phyloP scores from a whole-genome alignment of 2,329 filamentous ascomycete species.

The Microdochium trichocladiopsis region DNA sequence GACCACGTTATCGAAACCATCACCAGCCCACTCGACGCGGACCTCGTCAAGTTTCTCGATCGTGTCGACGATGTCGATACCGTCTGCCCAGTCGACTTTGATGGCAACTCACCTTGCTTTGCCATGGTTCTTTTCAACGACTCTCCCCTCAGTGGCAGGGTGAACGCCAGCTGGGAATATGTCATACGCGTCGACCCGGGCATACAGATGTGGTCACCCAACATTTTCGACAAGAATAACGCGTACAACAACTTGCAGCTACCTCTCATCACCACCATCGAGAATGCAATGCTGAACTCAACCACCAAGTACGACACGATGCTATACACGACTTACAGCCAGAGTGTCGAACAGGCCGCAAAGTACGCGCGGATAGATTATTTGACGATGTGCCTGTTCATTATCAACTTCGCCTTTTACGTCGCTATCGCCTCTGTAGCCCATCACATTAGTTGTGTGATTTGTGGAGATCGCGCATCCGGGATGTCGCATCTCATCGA shows the following conservation, averaged over 20 bases:
- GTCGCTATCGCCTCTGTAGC: constrained; percentile 62
- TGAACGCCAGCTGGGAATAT: constrained; percentile 57
- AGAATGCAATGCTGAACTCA: constrained; percentile 15
- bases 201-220: constrained; percentile 46
- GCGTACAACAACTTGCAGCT: constrained; percentile 60
- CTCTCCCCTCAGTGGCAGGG: constrained; percentile 53
- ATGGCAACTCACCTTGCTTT: constrained; percentile 64
- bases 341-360: constrained; percentile 43
- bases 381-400: constrained; percentile 56
- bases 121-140: constrained; percentile 66
- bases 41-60: constrained; percentile 6
- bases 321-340: constrained; percentile 13
- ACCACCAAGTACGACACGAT: constrained; percentile 10
- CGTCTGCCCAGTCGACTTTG: constrained; percentile 17
- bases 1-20: constrained; percentile 12
- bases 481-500: constrained; percentile 70
- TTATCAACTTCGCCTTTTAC: constrained; percentile 61
- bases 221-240: constrained; percentile 48
- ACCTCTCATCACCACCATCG: constrained; percentile 53
- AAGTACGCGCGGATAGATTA: constrained; percentile 48
- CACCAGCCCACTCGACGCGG: constrained; percentile 9
- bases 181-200: constrained; percentile 58
- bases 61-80: constrained; percentile 8
- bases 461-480: constrained; percentile 62
- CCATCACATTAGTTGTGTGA: constrained; percentile 65